Evolutionary conservation across 495 filamentous ascomycete species (phyloP), one percentile per base, ranked within the genome.

Genomic region (Penicillium odoratum): DNA sequence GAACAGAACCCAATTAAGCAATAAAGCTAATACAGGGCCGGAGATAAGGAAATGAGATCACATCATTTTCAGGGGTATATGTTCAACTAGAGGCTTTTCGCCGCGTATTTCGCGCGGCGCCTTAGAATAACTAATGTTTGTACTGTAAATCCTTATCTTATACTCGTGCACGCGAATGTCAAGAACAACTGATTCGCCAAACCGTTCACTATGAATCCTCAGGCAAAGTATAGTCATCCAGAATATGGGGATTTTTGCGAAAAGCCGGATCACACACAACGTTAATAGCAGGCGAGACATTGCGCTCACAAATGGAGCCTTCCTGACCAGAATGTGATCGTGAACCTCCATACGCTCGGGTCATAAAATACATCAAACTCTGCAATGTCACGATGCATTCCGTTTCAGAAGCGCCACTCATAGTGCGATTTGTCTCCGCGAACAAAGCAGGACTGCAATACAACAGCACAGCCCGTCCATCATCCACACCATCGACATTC

Each of bases 391-490:
- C 26, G 1, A 66, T 30, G 3, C 18, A 13, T 0, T 53, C 43
- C 6, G 56, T 44, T 11, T 30, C 0, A 7, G 44, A 47, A 11
- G 44, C 21, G 1, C 15, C 28, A 16, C 26, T 13, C 46, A 48
- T 15, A n/a, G 2, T n/a, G 5, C 7, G 15, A 10, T 5, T 21
- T 42, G 10, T 38, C 46, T 21, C 58, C 34, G 16, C 52, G 15
- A 67, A 49, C 4, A 70, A 36, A 0, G 48, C 67, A 15, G 67
- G 67, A 31, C 53, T 53, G 30, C 68, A 70, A 46, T 68, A 70
- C 0, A 57, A 55, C 8, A 70, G 13, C 5, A 70, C 49, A 4
- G 67, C 67, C 3, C 44, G 30, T 15, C 57, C 65, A 48, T 65
- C 67, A 28, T 66, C 51, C 5, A 43, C 25, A 0, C 67, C 67